A percentile compares a stretch with the other conserved stretches of the same genome.
Evolutionary conservation across 1,284 basidiomycete genomes (phyloP).

Genomic region (Microbotryomycetes sp.): DNA sequence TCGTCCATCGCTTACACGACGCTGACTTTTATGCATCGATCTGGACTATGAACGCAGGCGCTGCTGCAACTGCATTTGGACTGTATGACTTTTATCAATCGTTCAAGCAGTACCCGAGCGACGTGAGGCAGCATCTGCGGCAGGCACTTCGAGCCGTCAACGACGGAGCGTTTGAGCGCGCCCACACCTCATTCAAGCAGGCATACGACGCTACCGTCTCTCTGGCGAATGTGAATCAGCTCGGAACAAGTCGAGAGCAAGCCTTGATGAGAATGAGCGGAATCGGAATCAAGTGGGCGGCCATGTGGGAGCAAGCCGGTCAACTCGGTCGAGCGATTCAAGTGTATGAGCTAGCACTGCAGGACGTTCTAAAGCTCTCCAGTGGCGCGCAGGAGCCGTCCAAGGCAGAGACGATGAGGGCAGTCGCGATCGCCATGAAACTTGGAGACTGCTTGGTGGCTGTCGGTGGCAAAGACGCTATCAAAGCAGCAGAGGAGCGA

Average conservation of each 20-base stretch:
- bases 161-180: slow-evolving; percentile 1
- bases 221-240: slow-evolving; percentile 3
- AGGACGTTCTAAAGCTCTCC: slow-evolving; percentile 11
- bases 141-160: slow-evolving; percentile 16
- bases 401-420: slow-evolving; percentile 8
- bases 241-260: slow-evolving; percentile 3
- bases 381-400: background rate
- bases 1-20: no score
- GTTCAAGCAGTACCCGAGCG: slow-evolving; percentile 25
- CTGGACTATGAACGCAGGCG: slow-evolving; percentile 1
- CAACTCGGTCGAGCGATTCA: slow-evolving; percentile 18
- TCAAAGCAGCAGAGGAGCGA: slow-evolving; percentile 22
- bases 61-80: slow-evolving; percentile 22
- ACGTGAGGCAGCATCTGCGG: slow-evolving; percentile 18
- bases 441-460: slow-evolving; percentile 22
- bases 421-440: slow-evolving; percentile 22
- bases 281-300: slow-evolving; percentile 24
- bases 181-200: slow-evolving; percentile 12
- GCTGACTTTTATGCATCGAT: no score
- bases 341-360: slow-evolving; percentile 21
- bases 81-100: slow-evolving; percentile 26
- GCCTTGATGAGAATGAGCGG: slow-evolving; percentile 15
- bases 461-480: slow-evolving; percentile 1
- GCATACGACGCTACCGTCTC: slow-evolving; percentile 22
- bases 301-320: slow-evolving; percentile 24